Percentiles rank a stretch among this genome's conserved stretches.
Evolutionary conservation across 208 protist genomes (phyloP).

Genomic region (Acanthamoeba triangularis): DNA sequence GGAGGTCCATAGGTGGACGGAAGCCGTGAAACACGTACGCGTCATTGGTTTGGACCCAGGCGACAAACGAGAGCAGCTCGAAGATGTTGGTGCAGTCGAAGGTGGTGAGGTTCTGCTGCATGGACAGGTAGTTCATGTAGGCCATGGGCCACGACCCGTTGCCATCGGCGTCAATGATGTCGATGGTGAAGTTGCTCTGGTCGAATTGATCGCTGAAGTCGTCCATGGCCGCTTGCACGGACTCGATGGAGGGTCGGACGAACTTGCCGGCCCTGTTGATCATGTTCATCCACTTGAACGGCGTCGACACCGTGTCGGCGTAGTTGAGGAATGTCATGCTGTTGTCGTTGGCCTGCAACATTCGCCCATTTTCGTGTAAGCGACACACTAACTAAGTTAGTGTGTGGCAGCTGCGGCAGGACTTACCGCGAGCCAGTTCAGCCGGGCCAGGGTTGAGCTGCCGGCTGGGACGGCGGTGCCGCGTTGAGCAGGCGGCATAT

Average conservation of each 20-base stretch:
- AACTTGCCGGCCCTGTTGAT: constrained; percentile 47
- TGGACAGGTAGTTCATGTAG: not conserved
- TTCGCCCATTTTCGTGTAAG: not conserved
- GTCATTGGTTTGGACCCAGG: constrained; percentile 17
- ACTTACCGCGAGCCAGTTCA: constrained; percentile 4
- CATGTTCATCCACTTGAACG: constrained; percentile 53
- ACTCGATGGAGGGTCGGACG: not conserved
- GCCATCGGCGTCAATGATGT: constrained; percentile 13
- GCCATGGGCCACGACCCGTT: not conserved
- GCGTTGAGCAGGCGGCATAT: not conserved
- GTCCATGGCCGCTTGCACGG: constrained; percentile 31
- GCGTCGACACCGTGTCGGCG: not conserved
- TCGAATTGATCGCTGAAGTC: not conserved
- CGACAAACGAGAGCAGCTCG: constrained; percentile 8
- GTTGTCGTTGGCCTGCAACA: not conserved
- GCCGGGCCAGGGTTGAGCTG: not conserved
- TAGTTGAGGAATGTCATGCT: constrained; percentile 53
- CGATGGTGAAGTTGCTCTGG: constrained; percentile 44
- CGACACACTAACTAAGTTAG: not conserved
- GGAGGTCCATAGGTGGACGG: not conserved
- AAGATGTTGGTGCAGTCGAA: constrained; percentile 36
- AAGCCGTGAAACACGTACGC: not conserved
- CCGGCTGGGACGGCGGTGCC: not conserved
- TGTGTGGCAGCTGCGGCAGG: not conserved
- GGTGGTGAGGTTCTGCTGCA: not conserved